Evolutionary conservation across 2,329 filamentous ascomycete species (phyloP), one percentile per base, ranked within the genome.

Genomic region (Basipetospora sp.): DNA sequence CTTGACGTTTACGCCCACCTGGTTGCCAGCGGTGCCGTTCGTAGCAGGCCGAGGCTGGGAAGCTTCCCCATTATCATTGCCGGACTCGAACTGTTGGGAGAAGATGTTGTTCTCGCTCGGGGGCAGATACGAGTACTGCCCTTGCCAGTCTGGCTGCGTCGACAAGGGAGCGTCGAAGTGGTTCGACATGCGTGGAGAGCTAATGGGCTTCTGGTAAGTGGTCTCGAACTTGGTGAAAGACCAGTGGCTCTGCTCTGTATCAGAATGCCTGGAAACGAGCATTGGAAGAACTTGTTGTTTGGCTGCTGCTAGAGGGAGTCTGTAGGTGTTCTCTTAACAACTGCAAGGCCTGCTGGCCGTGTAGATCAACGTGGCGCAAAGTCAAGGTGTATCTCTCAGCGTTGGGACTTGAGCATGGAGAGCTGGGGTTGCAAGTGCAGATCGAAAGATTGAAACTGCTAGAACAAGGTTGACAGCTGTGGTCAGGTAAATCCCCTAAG

Each of bases 1-100:
- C 30, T 38, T 73, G 5, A 77, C 73, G 42, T 80, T 81, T 45
- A 85, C 63, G 20, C 74, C 74, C 33, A 85, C 64, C 20, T 68
- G 62, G 50, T 53, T 56, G 34, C 50, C 54, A 26, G 55, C 50
- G 34, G 50, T 52, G 41, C 52, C 54, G 16, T 40, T 35, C 9
- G 26, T 17, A 41, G 54, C 51, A 26, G 55, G 55, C 31, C 58
- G 57, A 35, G 57, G 56, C 48, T 59, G 57, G 14, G 50, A 47
- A 17, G 42, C 27, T 26, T 57, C 57, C 42, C 54, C 48, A 45
- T 52, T 55, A 45, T 56, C 56, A 41, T 51, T 50, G 26, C 57
- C 57, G 51, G 64, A 58, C 38, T 60, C 59, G 46, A 63, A 67
- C 11, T 61, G 40, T 42, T 62, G 62, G 32, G 60, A 51, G 45